Conservation (phyloP, 1,139 yeast genomes). For the Yamadazyma siamensis region DNA sequence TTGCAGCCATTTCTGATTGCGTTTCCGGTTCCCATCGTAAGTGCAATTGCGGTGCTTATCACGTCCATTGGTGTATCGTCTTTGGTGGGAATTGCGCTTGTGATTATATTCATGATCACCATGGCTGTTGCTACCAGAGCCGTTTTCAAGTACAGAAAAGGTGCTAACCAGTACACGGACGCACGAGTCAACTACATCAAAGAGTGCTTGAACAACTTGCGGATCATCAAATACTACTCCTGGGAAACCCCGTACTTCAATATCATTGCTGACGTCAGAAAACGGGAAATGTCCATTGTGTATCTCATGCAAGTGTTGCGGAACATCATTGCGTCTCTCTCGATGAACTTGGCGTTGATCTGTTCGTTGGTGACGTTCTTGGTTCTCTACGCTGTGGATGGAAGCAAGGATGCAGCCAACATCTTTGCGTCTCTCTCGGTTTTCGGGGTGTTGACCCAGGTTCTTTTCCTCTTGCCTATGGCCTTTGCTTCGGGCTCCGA, state of each 20-base stretch:
- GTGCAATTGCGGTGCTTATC: conserved; percentile 30
- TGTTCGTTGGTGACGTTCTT: conserved; percentile 76
- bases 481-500: conserved; percentile 69
- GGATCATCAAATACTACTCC: conserved; percentile 43
- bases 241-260: conserved; percentile 67
- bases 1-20: conserved; percentile 28
- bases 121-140: conserved; percentile 22
- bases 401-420: conserved; percentile 55
- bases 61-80: conserved; percentile 35
- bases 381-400: conserved; percentile 52
- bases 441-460: conserved; percentile 57
- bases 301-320: conserved; percentile 52
- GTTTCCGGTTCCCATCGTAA: conserved; percentile 30
- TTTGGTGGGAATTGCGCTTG: conserved; percentile 32
- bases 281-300: conserved; percentile 48
- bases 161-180: conserved; percentile 33
- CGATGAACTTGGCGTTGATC: conserved; percentile 59
- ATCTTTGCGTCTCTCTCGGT: conserved; percentile 80
- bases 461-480: conserved; percentile 65
- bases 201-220: conserved; percentile 34
- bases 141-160: conserved; percentile 24
- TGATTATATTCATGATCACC: conserved; percentile 23
- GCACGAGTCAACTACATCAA: conserved; percentile 31
- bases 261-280: conserved; percentile 44
- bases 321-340: conserved; percentile 56